Percentiles rank a stretch among this genome's conserved stretches.
Evolutionary conservation across 441 rosid genomes (phyloP).

Genomic region (Syzygium syzygioides): DNA sequence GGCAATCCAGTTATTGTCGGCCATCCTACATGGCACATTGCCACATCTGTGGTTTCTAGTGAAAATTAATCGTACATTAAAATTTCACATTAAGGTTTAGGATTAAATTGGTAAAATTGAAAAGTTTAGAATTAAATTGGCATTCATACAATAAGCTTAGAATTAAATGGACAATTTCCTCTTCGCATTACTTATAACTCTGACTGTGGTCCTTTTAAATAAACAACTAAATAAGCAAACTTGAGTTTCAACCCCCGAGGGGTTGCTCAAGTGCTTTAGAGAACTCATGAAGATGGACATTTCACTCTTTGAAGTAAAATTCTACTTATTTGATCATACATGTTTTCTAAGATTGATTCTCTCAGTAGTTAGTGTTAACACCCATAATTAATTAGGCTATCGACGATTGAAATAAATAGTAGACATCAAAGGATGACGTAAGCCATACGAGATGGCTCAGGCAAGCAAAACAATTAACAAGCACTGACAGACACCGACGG

Average conservation of each 20-base stretch:
- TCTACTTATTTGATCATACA: background rate
- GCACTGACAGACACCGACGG: no score
- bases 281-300: background rate
- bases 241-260: background rate
- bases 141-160: background rate
- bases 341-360: background rate
- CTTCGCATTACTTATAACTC: background rate
- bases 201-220: background rate
- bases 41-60: rapidly evolving
- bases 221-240: background rate
- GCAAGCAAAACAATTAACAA: no score
- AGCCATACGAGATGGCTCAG: no score
- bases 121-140: background rate
- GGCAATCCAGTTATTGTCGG: rapidly evolving
- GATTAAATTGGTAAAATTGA: background rate
- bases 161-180: background rate
- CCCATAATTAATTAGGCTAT: no score
- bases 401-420: no score
- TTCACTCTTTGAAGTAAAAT: background rate
- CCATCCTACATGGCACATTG: background rate
- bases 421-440: no score
- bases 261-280: background rate
- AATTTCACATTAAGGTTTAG: background rate
- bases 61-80: background rate
- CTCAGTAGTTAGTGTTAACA: no score